A percentile compares a stretch with the other conserved stretches of the same genome.
These are phyloP conservation scores for Phytophthora sp. DNA, from an alignment of 352 stramenopile genomes.

Conservation along the genomic window DNA sequence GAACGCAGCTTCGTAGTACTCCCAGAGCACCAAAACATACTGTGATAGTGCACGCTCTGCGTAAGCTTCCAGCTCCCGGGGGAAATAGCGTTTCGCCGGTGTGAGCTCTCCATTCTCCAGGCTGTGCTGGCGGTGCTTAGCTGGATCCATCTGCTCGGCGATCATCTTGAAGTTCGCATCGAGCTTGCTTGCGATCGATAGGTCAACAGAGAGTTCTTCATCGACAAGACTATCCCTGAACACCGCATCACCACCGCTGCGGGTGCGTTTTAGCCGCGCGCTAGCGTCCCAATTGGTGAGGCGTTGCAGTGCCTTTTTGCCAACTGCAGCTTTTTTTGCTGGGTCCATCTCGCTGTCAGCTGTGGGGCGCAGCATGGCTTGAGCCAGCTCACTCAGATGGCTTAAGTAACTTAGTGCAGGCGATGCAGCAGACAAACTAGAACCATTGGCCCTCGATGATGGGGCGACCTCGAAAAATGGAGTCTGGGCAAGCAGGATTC, in stretches of 20 bases:
- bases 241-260: conserved; percentile 51
- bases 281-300: conserved; percentile 75
- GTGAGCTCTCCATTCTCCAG: conserved; percentile 2
- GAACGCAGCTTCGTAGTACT: conserved; percentile 83
- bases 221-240: conserved; percentile 80
- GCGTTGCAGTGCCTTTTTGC: conserved; percentile 55
- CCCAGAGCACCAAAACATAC: conserved; percentile 80
- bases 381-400: conserved; percentile 77
- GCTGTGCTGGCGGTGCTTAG: conserved; percentile 1
- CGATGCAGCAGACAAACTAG: conserved; percentile 32
- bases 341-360: conserved; percentile 40
- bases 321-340: conserved; percentile 52
- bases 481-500: conserved; percentile 75
- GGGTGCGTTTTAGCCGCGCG: conserved; percentile 48
- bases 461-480: conserved; percentile 64
- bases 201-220: conserved; percentile 82
- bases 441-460: conserved; percentile 15
- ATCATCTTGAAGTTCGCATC: conserved; percentile 90
- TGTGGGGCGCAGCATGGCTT: conserved; percentile 61
- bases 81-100: conserved; percentile 56
- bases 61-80: conserved; percentile 72
- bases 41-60: conserved; percentile 72
- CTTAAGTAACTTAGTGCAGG: conserved; percentile 64
- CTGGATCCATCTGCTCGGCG: conserved; percentile 67
- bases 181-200: conserved; percentile 83